A percentile compares a stretch with the other conserved stretches of the same genome.
phyloP scores from a whole-genome alignment of 1,139 yeast genomes.

The Sugiyamaella novakii region DNA sequence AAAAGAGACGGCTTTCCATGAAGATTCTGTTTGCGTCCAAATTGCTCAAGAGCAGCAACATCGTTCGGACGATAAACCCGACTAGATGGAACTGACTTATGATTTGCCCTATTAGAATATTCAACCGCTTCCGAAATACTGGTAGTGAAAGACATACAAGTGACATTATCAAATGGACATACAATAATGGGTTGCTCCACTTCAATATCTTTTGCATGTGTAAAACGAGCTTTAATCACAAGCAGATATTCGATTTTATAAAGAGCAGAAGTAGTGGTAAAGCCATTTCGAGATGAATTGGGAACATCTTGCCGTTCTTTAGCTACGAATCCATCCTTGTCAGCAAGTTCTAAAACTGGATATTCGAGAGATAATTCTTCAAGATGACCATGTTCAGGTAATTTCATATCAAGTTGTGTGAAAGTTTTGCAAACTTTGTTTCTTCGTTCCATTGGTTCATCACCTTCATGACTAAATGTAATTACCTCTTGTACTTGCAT shows the following conservation, averaged over 20 bases:
- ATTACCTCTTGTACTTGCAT: conserved; percentile 44
- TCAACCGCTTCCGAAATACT: conserved; percentile 42
- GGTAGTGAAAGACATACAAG: conserved; percentile 43
- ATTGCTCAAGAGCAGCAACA: conserved; percentile 16
- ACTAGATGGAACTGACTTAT: conserved; percentile 4
- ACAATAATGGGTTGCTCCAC: conserved; percentile 43
- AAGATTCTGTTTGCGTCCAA: conserved; percentile 12
- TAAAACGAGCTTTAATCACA: conserved; percentile 43
- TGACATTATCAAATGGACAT: conserved; percentile 45
- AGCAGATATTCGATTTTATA: conserved; percentile 42
- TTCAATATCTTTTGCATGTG: conserved; percentile 45
- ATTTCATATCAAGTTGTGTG: conserved; percentile 36
- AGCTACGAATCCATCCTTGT: conserved; percentile 37
- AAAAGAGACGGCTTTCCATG: conserved; percentile 8
- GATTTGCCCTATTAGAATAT: conserved; percentile 29
- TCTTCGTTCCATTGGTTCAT: conserved; percentile 40
- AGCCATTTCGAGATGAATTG: conserved; percentile 40
- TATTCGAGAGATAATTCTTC: conserved; percentile 39
- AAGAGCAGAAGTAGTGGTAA: conserved; percentile 43
- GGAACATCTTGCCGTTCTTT: conserved; percentile 44
- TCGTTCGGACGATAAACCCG: conserved; percentile 13
- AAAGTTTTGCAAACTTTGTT: conserved; percentile 39
- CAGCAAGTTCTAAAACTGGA: conserved; percentile 30
- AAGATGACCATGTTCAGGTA: conserved; percentile 36
- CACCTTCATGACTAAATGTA: conserved; percentile 39